Percentiles rank a stretch among this genome's conserved stretches.
These are phyloP conservation scores for Fusarium beomiforme DNA, from an alignment of 2,329 filamentous ascomycete species.

Conservation along the genomic window DNA sequence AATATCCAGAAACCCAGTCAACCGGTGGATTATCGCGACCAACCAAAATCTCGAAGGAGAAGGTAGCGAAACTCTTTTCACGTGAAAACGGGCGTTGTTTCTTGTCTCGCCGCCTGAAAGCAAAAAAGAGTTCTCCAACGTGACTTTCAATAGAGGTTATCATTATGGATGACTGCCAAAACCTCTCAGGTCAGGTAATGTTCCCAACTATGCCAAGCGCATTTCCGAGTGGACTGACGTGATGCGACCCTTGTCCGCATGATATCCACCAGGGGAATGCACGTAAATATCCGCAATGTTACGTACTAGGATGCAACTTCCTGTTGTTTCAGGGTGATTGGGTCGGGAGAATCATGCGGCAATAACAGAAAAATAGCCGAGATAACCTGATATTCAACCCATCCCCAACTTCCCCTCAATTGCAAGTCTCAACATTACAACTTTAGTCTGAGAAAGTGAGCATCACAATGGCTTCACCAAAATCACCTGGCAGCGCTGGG, in stretches of 20 bases:
- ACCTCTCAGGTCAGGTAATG: no score
- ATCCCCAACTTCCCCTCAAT: neutral
- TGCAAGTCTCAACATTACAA: no score
- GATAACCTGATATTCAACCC: neutral
- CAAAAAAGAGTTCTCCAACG: no score
- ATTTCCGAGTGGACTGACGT: rapidly evolving
- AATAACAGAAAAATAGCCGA: neutral
- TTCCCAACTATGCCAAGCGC: no score
- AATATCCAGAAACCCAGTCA: neutral
- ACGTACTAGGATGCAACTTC: neutral
- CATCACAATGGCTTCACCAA: neutral
- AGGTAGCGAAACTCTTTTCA: neutral
- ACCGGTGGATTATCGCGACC: neutral
- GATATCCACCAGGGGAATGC: neutral
- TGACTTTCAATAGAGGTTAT: no score
- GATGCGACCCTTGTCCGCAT: neutral
- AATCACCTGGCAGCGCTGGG: neutral
- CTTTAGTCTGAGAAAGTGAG: rapidly evolving
- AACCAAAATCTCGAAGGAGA: neutral
- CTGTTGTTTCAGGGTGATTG: neutral
- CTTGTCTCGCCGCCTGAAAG: neutral
- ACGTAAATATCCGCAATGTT: no score
- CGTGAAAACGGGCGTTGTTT: neutral
- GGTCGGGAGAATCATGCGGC: neutral
- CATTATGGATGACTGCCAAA: no score